Evolutionary conservation across 1,139 yeast species (phyloP).

Genomic region (Diutina ranongensis): DNA sequence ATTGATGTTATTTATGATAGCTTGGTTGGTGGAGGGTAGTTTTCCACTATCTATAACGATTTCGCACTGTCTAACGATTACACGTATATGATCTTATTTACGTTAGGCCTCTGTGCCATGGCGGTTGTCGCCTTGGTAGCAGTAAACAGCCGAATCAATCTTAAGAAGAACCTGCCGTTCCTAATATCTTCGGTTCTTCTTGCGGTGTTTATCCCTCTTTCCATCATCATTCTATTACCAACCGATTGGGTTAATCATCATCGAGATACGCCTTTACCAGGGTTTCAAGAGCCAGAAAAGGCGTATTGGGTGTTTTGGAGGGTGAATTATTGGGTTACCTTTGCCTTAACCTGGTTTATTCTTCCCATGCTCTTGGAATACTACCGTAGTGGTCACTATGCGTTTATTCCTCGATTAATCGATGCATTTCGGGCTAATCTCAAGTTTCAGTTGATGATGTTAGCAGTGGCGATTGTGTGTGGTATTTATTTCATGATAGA

Average conservation of each 20-base stretch:
- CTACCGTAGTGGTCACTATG: constrained; percentile 59
- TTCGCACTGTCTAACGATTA: background rate
- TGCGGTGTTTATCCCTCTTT: constrained; percentile 3
- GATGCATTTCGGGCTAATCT: constrained; percentile 51
- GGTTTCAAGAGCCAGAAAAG: constrained; percentile 25
- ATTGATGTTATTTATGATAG: too few species aligned
- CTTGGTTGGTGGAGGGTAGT: background rate
- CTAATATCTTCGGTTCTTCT: background rate
- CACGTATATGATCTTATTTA: background rate
- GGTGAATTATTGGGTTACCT: constrained; percentile 70
- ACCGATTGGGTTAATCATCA: constrained; percentile 4
- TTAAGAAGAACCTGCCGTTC: background rate
- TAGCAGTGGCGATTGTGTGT: constrained; percentile 42
- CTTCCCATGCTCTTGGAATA: constrained; percentile 65
- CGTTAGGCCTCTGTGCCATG: background rate
- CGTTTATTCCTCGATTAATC: constrained; percentile 29
- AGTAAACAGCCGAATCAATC: background rate
- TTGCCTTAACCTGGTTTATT: constrained; percentile 60
- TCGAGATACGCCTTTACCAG: constrained; percentile 9
- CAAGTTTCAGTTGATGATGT: constrained; percentile 47
- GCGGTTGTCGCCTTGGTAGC: background rate
- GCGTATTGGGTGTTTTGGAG: constrained; percentile 57
- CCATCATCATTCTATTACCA: background rate
- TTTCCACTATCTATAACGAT: background rate
- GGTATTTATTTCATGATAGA: constrained; percentile 50